Conservation (phyloP, 2,329 filamentous ascomycete genomes). For the Ophiostoma himal-ulmi region DNA sequence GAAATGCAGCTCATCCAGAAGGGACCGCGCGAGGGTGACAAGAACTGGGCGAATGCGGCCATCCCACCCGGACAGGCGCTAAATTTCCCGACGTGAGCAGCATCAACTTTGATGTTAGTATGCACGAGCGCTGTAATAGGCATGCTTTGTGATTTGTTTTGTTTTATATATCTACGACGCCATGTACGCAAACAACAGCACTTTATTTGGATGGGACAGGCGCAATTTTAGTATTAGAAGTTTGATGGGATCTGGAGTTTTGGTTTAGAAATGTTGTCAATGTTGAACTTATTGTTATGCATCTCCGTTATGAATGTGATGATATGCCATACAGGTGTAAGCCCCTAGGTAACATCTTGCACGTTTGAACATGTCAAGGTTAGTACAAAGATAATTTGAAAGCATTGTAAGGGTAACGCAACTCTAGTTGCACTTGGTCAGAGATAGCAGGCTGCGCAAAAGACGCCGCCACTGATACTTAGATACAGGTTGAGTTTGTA, state of each 20-base stretch:
- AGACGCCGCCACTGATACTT: too few relatives aligned
- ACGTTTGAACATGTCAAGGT: too few relatives aligned
- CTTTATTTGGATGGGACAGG: background rate
- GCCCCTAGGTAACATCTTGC: too few relatives aligned
- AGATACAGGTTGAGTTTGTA: too few relatives aligned
- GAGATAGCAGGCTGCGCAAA: too few relatives aligned
- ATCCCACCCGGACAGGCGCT: constrained; percentile 35
- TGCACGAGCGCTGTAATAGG: background rate
- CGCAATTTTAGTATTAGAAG: background rate
- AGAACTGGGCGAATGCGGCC: constrained; percentile 35
- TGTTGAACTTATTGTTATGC: background rate
- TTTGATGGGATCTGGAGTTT: background rate
- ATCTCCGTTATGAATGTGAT: background rate
- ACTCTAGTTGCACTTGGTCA: too few relatives aligned
- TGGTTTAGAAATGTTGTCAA: background rate
- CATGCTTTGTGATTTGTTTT: background rate
- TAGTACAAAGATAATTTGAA: too few relatives aligned
- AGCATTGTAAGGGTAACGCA: too few relatives aligned
- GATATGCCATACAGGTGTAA: too few relatives aligned
- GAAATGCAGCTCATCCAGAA: constrained; percentile 40
- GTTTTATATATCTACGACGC: background rate
- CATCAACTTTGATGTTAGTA: background rate
- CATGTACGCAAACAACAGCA: background rate
- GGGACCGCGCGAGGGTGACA: constrained; percentile 31
- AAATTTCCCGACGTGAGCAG: constrained; percentile 29